Conservation (phyloP, 176 grass and related monocot genomes). For the Oryza meyeriana region DNA sequence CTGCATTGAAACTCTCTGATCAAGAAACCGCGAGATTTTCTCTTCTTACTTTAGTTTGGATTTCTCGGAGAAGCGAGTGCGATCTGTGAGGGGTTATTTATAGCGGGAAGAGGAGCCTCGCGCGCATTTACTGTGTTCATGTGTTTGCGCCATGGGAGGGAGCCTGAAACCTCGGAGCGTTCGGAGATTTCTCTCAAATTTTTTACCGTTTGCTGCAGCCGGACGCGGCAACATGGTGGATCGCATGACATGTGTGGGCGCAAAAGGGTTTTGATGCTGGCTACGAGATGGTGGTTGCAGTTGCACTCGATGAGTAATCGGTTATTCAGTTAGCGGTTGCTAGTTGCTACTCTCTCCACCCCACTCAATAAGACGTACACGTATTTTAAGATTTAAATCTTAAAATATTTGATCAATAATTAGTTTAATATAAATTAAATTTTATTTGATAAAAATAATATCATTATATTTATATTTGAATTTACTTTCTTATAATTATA, state of each 20-base stretch:
- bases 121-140: constrained; percentile 42
- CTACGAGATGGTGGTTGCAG: neutral
- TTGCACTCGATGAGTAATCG: neutral
- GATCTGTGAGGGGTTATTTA: constrained; percentile 20
- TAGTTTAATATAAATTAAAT: no score
- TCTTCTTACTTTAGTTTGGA: neutral
- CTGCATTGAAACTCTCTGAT: constrained; percentile 22
- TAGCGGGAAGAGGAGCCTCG: neutral
- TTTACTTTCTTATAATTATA: no score
- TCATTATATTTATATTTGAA: no score
- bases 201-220: neutral
- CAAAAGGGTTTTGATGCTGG: neutral
- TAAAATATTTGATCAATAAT: no score
- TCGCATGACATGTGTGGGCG: neutral
- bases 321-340: neutral
- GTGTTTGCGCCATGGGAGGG: neutral
- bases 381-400: no score
- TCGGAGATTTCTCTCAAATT: neutral
- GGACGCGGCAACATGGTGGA: neutral
- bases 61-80: constrained; percentile 9
- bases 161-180: constrained; percentile 18
- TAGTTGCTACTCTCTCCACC: neutral
- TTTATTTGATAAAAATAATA: no score
- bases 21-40: neutral
- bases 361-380: no score